Percentiles rank a stretch among this genome's conserved stretches.
phyloP scores from a whole-genome alignment of 305 asterid genomes.

The Fraxinus dipetala region DNA sequence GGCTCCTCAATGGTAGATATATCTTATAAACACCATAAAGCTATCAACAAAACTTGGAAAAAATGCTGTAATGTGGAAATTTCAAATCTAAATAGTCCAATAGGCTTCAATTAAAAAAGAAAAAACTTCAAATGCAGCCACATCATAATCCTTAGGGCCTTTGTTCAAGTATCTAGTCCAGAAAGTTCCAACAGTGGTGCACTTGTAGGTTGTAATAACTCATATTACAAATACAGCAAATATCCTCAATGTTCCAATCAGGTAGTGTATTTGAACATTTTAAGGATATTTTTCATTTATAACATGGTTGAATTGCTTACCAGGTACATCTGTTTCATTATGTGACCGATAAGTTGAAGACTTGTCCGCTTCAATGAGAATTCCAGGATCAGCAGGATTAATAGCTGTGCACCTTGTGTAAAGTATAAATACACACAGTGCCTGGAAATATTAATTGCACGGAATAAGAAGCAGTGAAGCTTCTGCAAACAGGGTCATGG shows the following conservation, averaged over 20 bases:
- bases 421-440: conserved; percentile 69
- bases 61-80: not conserved
- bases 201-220: not conserved
- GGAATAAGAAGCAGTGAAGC: conserved; percentile 24
- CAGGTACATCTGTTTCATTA: conserved; percentile 59
- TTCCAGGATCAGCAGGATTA: conserved; percentile 97
- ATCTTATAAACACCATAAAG: conserved; percentile 36
- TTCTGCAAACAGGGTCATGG: not conserved
- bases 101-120: not conserved
- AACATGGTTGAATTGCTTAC: conserved; percentile 38
- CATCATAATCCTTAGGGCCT: conserved; percentile 5
- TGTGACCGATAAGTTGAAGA: conserved; percentile 55
- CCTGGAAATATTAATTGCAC: conserved; percentile 49
- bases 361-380: conserved; percentile 65
- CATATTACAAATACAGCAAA: not conserved
- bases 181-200: not conserved
- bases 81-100: not conserved
- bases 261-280: not conserved
- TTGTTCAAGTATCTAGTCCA: not conserved
- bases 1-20: conserved; percentile 58
- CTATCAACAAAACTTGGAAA: conserved; percentile 21
- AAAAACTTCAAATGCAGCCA: not conserved
- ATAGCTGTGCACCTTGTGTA: conserved; percentile 93
- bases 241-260: not conserved
- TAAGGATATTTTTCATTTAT: conserved; percentile 11